Evolutionary conservation across 352 stramenopile genomes (phyloP).

Genomic region (Plasmopara viticola): DNA sequence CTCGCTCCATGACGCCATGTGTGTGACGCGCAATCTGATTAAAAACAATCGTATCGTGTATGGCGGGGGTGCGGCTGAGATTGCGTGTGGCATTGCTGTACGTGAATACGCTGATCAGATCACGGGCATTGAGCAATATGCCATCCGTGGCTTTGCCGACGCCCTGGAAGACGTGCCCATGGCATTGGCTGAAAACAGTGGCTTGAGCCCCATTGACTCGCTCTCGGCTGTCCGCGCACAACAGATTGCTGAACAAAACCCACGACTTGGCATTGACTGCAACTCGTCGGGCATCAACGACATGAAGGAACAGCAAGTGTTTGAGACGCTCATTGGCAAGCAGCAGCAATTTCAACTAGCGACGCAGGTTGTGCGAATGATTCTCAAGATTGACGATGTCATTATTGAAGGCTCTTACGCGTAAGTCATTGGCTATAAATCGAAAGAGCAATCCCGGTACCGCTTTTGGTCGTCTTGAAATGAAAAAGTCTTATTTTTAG

Average conservation of each 20-base stretch:
- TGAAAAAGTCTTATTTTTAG: background rate
- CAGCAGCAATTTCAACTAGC: conserved; percentile 99
- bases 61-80: conserved; percentile 95
- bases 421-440: conserved; percentile 26
- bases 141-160: conserved; percentile 97
- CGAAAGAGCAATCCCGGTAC: background rate
- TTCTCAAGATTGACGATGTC: conserved; percentile 99
- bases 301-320: conserved; percentile 98
- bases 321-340: conserved; percentile 99
- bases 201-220: conserved; percentile 96
- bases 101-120: conserved; percentile 79
- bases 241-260: conserved; percentile 93
- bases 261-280: conserved; percentile 95
- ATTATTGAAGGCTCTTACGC: conserved; percentile 93
- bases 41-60: conserved; percentile 99
- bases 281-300: conserved; percentile 91
- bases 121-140: conserved; percentile 92
- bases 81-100: conserved; percentile 96
- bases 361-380: conserved; percentile 99
- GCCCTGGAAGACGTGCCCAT: conserved; percentile 99
- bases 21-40: conserved; percentile 98
- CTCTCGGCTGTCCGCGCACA: conserved; percentile 95
- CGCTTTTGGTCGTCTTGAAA: background rate
- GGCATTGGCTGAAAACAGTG: conserved; percentile 98
- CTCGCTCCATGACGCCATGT: conserved; percentile 99